These are phyloP conservation scores for Rhizoclosmatium globosum DNA, from an alignment of 192 early-diverging fungal species.

Conservation along the genomic window DNA sequence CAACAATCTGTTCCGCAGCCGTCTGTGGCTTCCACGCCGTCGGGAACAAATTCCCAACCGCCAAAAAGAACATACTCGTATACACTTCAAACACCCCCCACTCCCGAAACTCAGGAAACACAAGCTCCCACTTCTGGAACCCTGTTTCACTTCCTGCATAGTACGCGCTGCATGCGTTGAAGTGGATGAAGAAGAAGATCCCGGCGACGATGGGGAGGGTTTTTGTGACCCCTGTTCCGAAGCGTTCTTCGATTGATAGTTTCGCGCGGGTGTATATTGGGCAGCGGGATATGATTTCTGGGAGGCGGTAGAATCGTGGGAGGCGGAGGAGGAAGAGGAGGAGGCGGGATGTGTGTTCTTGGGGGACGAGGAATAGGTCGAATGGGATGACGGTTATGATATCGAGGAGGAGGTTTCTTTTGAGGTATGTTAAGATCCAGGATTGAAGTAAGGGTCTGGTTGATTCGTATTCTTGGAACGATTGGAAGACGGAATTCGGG, in stretches of 20 bases:
- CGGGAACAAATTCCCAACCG: slow-evolving; percentile 14
- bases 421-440: neutral
- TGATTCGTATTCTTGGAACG: slow-evolving; percentile 25
- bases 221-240: slow-evolving; percentile 1
- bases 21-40: neutral
- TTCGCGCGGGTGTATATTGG: neutral
- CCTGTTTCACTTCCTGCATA: neutral
- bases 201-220: neutral
- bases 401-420: neutral
- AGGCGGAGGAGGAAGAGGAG: slow-evolving; percentile 12
- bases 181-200: slow-evolving; percentile 19
- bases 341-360: neutral
- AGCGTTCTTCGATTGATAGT: neutral
- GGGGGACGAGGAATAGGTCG: neutral
- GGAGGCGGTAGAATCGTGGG: neutral
- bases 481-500: neutral
- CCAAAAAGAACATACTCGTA: neutral
- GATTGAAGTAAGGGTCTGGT: neutral
- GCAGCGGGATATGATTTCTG: neutral
- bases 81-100: neutral
- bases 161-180: slow-evolving; percentile 2
- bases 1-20: slow-evolving; percentile 6
- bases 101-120: neutral
- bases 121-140: neutral
- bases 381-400: slow-evolving; percentile 8